A percentile compares a stretch with the other conserved stretches of the same genome.
These are phyloP conservation scores for Trametes sanguinea DNA, from an alignment of 768 basidiomycete genomes.

Conservation along the genomic window DNA sequence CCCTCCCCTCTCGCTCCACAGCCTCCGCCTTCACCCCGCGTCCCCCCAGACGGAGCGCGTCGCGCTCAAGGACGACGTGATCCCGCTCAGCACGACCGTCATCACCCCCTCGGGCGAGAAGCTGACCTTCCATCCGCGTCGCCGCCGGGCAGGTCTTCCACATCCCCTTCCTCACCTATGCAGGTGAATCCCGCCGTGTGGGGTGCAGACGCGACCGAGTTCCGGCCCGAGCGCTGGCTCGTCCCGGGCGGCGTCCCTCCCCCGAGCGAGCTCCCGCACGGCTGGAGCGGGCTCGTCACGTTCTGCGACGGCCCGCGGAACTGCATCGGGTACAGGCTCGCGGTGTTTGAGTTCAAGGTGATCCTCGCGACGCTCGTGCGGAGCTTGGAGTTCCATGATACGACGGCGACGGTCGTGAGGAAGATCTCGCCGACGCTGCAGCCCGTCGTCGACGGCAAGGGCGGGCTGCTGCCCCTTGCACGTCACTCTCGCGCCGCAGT, in stretches of 20 bases:
- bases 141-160: conserved; percentile 39
- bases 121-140: conserved; percentile 33
- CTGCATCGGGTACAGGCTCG: conserved; percentile 45
- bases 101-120: conserved; percentile 31
- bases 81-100: conserved; percentile 43
- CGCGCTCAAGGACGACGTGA: conserved; percentile 42
- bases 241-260: conserved; percentile 33
- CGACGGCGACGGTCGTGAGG: conserved; percentile 33
- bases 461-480: conserved; percentile 27
- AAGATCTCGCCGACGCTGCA: conserved; percentile 40
- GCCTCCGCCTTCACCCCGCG: conserved; percentile 44
- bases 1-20: conserved; percentile 11
- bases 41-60: conserved; percentile 44
- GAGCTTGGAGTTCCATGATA: conserved; percentile 40
- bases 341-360: conserved; percentile 43
- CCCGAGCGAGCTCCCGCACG: conserved; percentile 34
- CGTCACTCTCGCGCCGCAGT: conserved; percentile 25
- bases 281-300: conserved; percentile 41
- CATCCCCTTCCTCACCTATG: conserved; percentile 37
- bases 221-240: conserved; percentile 45
- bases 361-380: conserved; percentile 41
- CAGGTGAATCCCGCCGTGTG: conserved; percentile 38
- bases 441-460: conserved; percentile 37
- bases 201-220: conserved; percentile 38
- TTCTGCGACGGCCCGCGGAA: conserved; percentile 47